Percentiles rank a stretch among this genome's conserved stretches.
Conservation (phyloP, 106 monocot species). For the Dioscorea dumetorum region DNA sequence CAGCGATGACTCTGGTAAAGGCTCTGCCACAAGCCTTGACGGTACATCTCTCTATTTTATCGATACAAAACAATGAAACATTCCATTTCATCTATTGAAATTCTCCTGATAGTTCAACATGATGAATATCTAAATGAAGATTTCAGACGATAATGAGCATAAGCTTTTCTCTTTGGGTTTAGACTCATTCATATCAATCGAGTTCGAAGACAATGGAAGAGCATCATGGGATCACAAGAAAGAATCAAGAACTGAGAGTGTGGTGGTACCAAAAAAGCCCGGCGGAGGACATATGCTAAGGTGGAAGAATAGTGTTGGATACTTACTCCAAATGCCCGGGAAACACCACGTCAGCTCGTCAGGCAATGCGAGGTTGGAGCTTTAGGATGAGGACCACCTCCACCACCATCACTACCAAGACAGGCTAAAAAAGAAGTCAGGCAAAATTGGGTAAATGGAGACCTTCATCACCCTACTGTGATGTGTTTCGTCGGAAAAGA, state of each 20-base stretch:
- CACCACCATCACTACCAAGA: constrained; percentile 6
- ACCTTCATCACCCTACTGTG: too few species aligned
- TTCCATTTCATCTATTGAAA: too few species aligned
- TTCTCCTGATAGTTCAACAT: too few species aligned
- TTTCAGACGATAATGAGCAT: too few species aligned
- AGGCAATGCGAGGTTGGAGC: constrained; percentile 29
- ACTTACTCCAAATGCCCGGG: constrained; percentile 39
- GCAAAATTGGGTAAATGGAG: too few species aligned
- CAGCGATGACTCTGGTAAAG: constrained; percentile 6
- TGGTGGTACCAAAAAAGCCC: constrained; percentile 25
- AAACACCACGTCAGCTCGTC: constrained; percentile 25
- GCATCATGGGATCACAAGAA: constrained; percentile 28
- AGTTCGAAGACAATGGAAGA: constrained; percentile 45
- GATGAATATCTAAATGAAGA: too few species aligned
- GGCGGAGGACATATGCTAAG: constrained; percentile 5
- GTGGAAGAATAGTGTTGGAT: constrained; percentile 49
- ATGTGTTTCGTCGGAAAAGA: too few species aligned
- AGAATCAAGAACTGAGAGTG: constrained; percentile 3
- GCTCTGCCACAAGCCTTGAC: constrained; percentile 47
- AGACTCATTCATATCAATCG: constrained; percentile 80
- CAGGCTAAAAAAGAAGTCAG: background rate
- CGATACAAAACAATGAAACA: too few species aligned
- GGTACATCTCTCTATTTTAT: constrained; percentile 20
- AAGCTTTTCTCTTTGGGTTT: too few species aligned
- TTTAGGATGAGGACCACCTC: constrained; percentile 17